Percentiles rank a stretch among this genome's conserved stretches.
These are phyloP conservation scores for Trichosporon ovoides DNA, from an alignment of 1,284 basidiomycete species.

Conservation along the genomic window DNA sequence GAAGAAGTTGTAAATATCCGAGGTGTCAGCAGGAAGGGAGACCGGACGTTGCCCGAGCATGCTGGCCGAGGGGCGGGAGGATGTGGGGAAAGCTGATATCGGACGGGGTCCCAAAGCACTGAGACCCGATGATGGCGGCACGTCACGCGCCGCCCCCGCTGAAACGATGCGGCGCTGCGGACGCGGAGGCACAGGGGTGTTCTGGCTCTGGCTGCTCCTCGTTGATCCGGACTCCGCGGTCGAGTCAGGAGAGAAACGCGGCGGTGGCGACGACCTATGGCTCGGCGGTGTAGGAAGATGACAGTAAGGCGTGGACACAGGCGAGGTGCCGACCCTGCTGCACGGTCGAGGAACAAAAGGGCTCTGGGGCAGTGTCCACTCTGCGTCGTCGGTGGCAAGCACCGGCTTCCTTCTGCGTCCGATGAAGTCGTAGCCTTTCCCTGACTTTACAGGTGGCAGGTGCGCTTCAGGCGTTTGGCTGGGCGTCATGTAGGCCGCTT, in stretches of 20 bases:
- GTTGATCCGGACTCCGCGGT: background rate
- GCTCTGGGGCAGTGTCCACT: background rate
- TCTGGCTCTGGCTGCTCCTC: background rate
- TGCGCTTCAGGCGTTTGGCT: background rate
- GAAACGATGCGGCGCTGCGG: background rate
- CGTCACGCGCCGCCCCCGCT: background rate
- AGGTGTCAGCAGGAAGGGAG: background rate
- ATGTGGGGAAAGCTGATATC: background rate
- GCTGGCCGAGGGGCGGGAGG: background rate
- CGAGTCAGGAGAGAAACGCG: background rate
- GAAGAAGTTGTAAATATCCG: conserved; percentile 6
- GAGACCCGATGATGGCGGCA: background rate
- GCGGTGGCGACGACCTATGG: background rate
- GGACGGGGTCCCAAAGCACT: background rate
- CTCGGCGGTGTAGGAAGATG: background rate
- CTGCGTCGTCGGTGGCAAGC: background rate
- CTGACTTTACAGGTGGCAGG: background rate
- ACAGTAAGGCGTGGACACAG: background rate
- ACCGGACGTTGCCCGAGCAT: background rate
- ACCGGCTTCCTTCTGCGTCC: background rate
- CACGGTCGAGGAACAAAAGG: background rate
- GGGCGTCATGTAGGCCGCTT: background rate
- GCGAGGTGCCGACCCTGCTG: background rate
- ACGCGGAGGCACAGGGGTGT: background rate
- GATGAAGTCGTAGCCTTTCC: background rate